A percentile compares a stretch with the other conserved stretches of the same genome.
These are phyloP conservation scores for Hamamelis virginiana DNA, from an alignment of 164 flowering plant genomes.

Conservation along the genomic window DNA sequence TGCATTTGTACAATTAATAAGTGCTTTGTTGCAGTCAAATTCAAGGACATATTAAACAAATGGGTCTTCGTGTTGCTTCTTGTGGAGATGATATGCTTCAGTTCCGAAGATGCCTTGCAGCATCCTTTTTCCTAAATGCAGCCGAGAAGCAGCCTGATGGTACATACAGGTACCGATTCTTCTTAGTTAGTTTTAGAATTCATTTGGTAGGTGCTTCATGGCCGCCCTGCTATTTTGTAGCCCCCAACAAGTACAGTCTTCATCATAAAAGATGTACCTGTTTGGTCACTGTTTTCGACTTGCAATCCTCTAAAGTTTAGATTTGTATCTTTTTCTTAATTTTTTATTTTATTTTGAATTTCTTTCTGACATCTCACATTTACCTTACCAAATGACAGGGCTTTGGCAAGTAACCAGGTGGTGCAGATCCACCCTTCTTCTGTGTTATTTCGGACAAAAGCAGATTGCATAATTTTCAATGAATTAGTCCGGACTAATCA, in stretches of 20 bases:
- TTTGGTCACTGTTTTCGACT: background rate
- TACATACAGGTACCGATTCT: slow-evolving; percentile 60
- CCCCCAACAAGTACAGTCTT: background rate
- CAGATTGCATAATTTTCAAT: slow-evolving; percentile 83
- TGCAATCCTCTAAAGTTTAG: background rate
- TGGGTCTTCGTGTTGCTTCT: slow-evolving; percentile 73
- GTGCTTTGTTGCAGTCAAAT: slow-evolving; percentile 70
- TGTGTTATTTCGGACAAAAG: slow-evolving; percentile 59
- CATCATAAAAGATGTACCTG: background rate
- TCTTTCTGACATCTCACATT: background rate
- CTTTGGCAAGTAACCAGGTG: slow-evolving; percentile 60
- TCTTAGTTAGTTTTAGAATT: background rate
- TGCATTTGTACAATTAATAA: background rate
- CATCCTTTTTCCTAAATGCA: slow-evolving; percentile 87
- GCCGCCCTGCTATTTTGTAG: background rate
- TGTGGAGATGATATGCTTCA: slow-evolving; percentile 86
- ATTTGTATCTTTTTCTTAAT: background rate
- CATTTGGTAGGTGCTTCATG: background rate
- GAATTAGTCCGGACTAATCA: slow-evolving; percentile 75
- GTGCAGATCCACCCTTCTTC: slow-evolving; percentile 91
- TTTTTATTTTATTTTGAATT: background rate
- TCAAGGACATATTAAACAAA: slow-evolving; percentile 62
- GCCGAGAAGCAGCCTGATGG: slow-evolving; percentile 87
- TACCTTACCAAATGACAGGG: slow-evolving; percentile 44
- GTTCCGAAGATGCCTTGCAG: slow-evolving; percentile 88